phyloP scores from a whole-genome alignment of 164 flowering plant species.

The Vitis labrusca region DNA sequence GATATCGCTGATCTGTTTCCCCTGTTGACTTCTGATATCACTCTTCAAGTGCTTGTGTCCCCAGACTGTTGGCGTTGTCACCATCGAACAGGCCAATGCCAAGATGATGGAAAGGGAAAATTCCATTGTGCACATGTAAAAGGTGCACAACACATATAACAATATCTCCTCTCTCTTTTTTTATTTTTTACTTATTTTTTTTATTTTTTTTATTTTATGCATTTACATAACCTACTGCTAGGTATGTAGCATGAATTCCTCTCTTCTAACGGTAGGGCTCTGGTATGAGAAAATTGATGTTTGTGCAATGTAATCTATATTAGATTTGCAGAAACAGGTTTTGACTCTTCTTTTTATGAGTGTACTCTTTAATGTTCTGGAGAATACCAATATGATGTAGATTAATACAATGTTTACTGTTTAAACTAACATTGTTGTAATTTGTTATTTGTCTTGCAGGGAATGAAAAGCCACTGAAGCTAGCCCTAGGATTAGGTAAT shows the following conservation, averaged over 20 bases:
- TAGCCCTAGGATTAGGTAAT: constrained; percentile 3
- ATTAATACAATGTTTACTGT: neutral
- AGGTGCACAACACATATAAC: neutral
- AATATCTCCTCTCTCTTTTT: neutral
- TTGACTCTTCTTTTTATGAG: too few relatives aligned
- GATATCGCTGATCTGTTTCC: neutral
- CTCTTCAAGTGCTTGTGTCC: neutral
- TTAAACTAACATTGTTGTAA: neutral
- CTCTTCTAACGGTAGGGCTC: too few relatives aligned
- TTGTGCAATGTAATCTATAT: neutral
- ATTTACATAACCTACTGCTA: too few relatives aligned
- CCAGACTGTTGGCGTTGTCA: neutral
- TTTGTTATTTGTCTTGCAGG: neutral
- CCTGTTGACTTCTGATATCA: neutral
- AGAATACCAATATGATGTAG: neutral
- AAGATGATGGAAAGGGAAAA: neutral
- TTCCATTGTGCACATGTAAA: neutral
- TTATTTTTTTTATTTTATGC: too few relatives aligned
- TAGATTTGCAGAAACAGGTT: too few relatives aligned
- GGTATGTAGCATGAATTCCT: too few relatives aligned
- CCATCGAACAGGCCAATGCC: constrained; percentile 1
- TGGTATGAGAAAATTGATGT: too few relatives aligned
- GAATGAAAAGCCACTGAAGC: neutral
- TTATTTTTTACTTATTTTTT: neutral
- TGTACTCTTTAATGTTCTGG: neutral